Evolutionary conservation across 2,329 filamentous ascomycete genomes (phyloP).

Genomic region (Simplicillium aogashimaense): DNA sequence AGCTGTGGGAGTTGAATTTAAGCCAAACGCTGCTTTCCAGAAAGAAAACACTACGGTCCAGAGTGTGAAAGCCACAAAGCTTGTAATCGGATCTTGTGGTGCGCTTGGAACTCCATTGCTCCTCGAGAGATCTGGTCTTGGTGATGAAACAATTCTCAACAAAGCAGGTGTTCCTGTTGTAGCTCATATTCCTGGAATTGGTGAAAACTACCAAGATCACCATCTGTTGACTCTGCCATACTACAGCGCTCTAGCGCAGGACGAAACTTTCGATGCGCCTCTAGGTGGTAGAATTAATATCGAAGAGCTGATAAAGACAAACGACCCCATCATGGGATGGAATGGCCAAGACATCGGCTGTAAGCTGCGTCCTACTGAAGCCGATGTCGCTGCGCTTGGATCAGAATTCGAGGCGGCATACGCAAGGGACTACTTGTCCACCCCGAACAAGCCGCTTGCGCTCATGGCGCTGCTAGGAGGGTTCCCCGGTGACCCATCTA

Average conservation of each 20-base stretch:
- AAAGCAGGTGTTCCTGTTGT: conserved; percentile 34
- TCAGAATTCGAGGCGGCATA: conserved; percentile 40
- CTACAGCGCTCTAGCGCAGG: conserved; percentile 16
- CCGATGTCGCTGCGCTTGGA: conserved; percentile 40
- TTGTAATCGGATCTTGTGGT: conserved; percentile 28
- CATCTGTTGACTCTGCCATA: conserved; percentile 44
- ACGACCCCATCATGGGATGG: conserved; percentile 43
- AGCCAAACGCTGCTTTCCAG: conserved; percentile 28
- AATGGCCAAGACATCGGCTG: conserved; percentile 45
- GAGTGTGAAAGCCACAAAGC: conserved; percentile 18
- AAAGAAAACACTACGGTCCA: conserved; percentile 7
- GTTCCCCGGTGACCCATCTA: background rate
- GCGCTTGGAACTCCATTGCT: conserved; percentile 43
- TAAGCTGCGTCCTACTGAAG: conserved; percentile 44
- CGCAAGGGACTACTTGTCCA: conserved; percentile 42
- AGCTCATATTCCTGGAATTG: conserved; percentile 40
- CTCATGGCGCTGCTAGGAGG: no score
- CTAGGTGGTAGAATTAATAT: conserved; percentile 36
- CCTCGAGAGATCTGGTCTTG: conserved; percentile 54
- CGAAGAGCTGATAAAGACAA: conserved; percentile 31
- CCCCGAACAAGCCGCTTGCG: conserved; percentile 32
- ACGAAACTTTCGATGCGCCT: conserved; percentile 38
- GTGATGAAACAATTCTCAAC: conserved; percentile 37
- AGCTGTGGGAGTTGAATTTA: conserved; percentile 50
- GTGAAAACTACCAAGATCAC: conserved; percentile 45